Evolutionary conservation across 1,284 basidiomycete genomes (phyloP).

Genomic region (Ustilago lituana): DNA sequence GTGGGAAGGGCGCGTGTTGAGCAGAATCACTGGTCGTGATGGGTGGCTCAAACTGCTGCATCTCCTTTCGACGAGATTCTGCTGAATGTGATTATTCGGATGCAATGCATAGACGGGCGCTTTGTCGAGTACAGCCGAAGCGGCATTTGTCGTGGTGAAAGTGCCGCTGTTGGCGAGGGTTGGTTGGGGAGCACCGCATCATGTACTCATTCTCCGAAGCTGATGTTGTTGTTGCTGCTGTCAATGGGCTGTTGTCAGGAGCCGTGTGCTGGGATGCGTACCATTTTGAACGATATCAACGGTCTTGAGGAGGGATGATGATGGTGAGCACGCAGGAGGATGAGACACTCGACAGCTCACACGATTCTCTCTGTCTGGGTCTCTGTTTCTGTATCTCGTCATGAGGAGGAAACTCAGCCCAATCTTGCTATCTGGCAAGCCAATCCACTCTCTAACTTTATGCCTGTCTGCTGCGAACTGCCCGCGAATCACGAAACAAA

Average conservation of each 20-base stretch:
- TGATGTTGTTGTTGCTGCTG: constrained; percentile 7
- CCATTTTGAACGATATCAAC: constrained; percentile 53
- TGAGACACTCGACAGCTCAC: background rate
- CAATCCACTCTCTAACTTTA: too few relatives aligned
- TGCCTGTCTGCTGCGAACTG: too few relatives aligned
- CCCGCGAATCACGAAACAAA: too few relatives aligned
- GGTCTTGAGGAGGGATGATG: constrained; percentile 44
- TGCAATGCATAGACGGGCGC: constrained; percentile 21
- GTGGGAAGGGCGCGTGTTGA: constrained; percentile 10
- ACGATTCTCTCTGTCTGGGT: background rate
- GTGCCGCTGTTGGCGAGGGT: constrained; percentile 20
- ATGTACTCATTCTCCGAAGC: constrained; percentile 12
- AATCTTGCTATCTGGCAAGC: too few relatives aligned
- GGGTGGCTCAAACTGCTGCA: constrained; percentile 13
- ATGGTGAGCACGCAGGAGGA: constrained; percentile 9
- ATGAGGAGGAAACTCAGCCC: too few relatives aligned
- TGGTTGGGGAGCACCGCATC: constrained; percentile 22
- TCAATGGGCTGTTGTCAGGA: constrained; percentile 13
- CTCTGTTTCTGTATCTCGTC: too few relatives aligned
- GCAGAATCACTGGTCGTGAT: constrained; percentile 1
- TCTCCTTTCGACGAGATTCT: constrained; percentile 21
- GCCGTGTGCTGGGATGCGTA: constrained; percentile 48
- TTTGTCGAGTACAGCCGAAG: constrained; percentile 26
- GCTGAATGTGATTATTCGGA: constrained; percentile 10
- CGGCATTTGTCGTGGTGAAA: constrained; percentile 29